Percentiles rank a stretch among this genome's conserved stretches.
Evolutionary conservation across 352 stramenopile species (phyloP).

Genomic region (Phytophthora citricola): DNA sequence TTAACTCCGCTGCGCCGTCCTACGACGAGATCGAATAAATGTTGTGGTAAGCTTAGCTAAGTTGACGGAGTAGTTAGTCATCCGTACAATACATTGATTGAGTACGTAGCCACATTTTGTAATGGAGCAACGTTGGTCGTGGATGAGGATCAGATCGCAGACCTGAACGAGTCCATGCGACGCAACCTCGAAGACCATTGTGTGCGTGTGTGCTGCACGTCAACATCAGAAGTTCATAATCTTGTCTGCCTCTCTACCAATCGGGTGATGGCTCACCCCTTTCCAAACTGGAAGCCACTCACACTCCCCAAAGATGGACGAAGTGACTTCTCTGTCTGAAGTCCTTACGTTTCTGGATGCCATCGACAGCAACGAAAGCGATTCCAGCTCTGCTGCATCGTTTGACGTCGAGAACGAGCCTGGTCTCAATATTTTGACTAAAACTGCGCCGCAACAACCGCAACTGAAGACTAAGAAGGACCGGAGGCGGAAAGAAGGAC

Average conservation of each 20-base stretch:
- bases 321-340: constrained; percentile 5
- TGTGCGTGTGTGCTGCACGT: not conserved
- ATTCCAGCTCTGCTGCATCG: constrained; percentile 15
- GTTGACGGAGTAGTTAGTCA: constrained; percentile 11
- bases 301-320: constrained; percentile 8
- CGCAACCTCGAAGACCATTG: no score
- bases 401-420: not conserved
- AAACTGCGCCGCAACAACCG: not conserved
- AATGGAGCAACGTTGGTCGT: no score
- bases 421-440: not conserved
- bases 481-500: constrained; percentile 22
- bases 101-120: not conserved
- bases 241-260: not conserved
- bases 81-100: constrained; percentile 23
- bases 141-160: no score
- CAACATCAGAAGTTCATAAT: constrained; percentile 9
- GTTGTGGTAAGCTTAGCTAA: not conserved
- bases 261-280: no score
- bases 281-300: no score
- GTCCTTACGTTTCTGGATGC: constrained; percentile 18
- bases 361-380: constrained; percentile 22
- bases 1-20: constrained; percentile 34
- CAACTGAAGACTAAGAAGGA: constrained; percentile 24
- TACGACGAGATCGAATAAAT: constrained; percentile 41
- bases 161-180: no score